A percentile compares a stretch with the other conserved stretches of the same genome.
Evolutionary conservation across 306 rosid species (phyloP).

Genomic region (Prunus kanzakura): DNA sequence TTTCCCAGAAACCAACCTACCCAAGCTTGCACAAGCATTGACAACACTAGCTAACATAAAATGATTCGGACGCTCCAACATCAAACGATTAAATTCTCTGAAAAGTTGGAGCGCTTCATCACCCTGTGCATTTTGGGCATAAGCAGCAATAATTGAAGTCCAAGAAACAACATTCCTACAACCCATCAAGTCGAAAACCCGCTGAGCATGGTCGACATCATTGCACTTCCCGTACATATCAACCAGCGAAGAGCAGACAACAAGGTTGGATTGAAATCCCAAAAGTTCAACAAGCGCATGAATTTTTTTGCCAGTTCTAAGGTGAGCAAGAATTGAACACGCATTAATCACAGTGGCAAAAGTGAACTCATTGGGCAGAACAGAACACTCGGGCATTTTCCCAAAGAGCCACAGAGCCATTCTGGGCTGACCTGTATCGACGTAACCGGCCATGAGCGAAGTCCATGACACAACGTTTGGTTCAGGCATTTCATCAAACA

Average conservation of each 20-base stretch:
- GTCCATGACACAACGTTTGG: constrained; percentile 81
- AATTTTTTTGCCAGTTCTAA: constrained; percentile 42
- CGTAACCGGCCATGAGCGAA: constrained; percentile 67
- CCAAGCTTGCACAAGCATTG: constrained; percentile 76
- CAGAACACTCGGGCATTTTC: constrained; percentile 41
- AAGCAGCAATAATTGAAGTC: constrained; percentile 80
- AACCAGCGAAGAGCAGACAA: constrained; percentile 67
- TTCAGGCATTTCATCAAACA: constrained; percentile 61
- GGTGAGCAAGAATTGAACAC: constrained; percentile 58
- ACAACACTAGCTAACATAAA: constrained; percentile 68
- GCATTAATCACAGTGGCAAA: constrained; percentile 63
- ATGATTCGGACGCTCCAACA: constrained; percentile 50
- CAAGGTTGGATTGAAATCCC: constrained; percentile 48
- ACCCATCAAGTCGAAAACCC: constrained; percentile 58
- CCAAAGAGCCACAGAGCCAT: constrained; percentile 42
- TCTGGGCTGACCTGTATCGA: constrained; percentile 35
- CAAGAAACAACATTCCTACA: constrained; percentile 69
- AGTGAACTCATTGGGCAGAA: constrained; percentile 66
- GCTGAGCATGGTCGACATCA: constrained; percentile 44
- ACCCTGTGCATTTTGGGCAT: constrained; percentile 72
- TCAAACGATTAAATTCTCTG: constrained; percentile 44
- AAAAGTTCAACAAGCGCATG: constrained; percentile 52
- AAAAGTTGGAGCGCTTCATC: constrained; percentile 47
- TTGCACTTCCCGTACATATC: constrained; percentile 88
- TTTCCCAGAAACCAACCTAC: constrained; percentile 61